Base-by-base conservation (phyloP, 140 eudicot genomes). In the Anethum foeniculum region DNA sequence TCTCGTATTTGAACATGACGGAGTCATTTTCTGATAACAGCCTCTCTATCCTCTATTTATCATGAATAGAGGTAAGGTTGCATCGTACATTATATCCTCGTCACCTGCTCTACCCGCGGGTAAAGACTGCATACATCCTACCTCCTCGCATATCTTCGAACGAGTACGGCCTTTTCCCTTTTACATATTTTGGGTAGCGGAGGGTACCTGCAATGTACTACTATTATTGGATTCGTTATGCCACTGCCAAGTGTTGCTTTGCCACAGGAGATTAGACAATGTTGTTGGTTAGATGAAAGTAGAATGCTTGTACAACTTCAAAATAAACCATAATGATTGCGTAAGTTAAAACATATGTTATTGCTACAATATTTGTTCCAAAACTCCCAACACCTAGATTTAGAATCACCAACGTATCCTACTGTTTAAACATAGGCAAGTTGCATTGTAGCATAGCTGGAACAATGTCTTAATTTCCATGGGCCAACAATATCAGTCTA, bases 401-500 rank as follows among this genome's bases (percentile, higher is more conserved):
- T 47, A 27, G 78, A 75, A 46, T 46, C n/a, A 46, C 51, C 78
- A 75, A 51, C 79, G 14, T 3, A 25, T 25, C 41, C 54, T n/a
- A 5, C 18, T 75, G 10, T 47, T 46, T 75, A 9, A 38, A 36
- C 10, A 44, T 73, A 25, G 28, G 15, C 34, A 73, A 23, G 48
- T 73, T 25, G 48, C 27, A 44, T 27, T 46, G 11, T 43, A 10
- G 77, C 6, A 44, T 44, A 75, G 19, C 78, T 11, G 39, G 51
- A 72, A 41, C 12, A n/a, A 25, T 15, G 23, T 16, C 75, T 43
- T 23, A 0, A n/a, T 10, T 11, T 44, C 9, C 36, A 7, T 43
- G 19, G 25, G 19, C 54, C 77, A 43, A 41, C 77, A 73, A 39
- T 41, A 60, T 60, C n/a, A 62, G 16, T 25, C 77, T 88, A 88